Evolutionary conservation across 768 basidiomycete species (phyloP), one percentile per base, ranked within the genome.

Genomic region (Dentipellis fragilis): DNA sequence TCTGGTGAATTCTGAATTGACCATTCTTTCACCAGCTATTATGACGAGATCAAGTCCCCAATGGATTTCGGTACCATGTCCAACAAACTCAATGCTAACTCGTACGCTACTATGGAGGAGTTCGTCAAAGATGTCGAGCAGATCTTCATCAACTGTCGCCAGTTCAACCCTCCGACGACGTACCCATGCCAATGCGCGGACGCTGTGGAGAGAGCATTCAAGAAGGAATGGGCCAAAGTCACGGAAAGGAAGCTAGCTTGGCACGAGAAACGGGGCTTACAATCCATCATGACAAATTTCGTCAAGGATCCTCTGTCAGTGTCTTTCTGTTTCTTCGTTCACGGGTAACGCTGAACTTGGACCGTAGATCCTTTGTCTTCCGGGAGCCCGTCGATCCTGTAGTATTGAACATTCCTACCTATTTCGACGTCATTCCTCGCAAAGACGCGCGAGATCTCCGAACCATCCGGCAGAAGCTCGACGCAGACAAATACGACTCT

Each of bases 41-140:
- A 89, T 58, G 83, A 94, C 4, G 95, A 97, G 70, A 95, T 98
- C 65, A 71, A 80, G 57, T 72, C 87, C 60, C 95, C 95, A 6
- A 97, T 97, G 95, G 93, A 97, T 70, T 84, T 97, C 52, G 81
- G 81, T 9, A 95, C 94, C 2, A 88, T 96, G 61, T 68, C 68
- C 12, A 71, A 74, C 39, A 91, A 89, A 64, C 72, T 96, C 57
- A 74, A 77, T 39, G 72, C 79, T 52, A 80, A 76, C 50, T 73
- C 79, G 63, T 99, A 98, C 67, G 61, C 71, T 11, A 85, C 80
- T 2, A 90, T 93, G 85, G 91, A 88, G 52, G 81, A 84, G 0
- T 86, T 98, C 58, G 81, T 77, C 55, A 77, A 76, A 58, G 94
- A 97, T 62, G 73, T 89, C 52, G 83, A 89, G 53, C 80, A 94